phyloP scores from a whole-genome alignment of 148 eudicot genomes.

The Mesembryanthemum crystallinum region DNA sequence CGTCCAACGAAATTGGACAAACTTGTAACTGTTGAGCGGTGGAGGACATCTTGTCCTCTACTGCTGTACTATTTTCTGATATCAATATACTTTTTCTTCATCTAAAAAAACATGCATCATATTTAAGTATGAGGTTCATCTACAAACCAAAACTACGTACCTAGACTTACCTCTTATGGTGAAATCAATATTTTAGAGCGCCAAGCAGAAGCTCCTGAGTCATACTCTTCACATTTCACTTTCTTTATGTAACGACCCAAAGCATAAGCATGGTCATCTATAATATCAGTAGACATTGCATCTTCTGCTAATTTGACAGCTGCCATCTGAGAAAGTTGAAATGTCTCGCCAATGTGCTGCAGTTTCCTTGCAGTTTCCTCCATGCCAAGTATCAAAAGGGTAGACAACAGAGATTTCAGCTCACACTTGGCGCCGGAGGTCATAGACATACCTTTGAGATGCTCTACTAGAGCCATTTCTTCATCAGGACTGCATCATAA shows the following conservation, averaged over 20 bases:
- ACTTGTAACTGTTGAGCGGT: too few species aligned
- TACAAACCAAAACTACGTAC: background rate
- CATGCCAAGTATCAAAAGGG: conserved; percentile 76
- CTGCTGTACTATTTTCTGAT: too few species aligned
- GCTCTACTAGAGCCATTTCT: conserved; percentile 90
- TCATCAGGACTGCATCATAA: conserved; percentile 67
- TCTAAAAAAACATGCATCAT: too few species aligned
- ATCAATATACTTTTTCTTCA: too few species aligned
- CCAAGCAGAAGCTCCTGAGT: conserved; percentile 69
- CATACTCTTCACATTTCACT: conserved; percentile 38
- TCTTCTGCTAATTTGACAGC: conserved; percentile 82
- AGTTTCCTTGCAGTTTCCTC: conserved; percentile 70
- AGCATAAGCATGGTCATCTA: conserved; percentile 63
- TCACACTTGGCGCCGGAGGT: conserved; percentile 64
- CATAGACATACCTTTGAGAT: conserved; percentile 83
- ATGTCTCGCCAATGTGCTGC: conserved; percentile 59
- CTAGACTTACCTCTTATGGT: conserved; percentile 42
- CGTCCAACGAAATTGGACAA: too few species aligned
- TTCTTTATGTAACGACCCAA: conserved; percentile 59
- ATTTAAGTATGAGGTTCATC: background rate
- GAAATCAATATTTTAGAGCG: conserved; percentile 56
- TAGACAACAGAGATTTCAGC: conserved; percentile 62
- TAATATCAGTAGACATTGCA: conserved; percentile 46
- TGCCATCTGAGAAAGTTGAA: conserved; percentile 75
- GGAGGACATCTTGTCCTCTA: too few species aligned